Base-by-base conservation (phyloP, 2,329 filamentous ascomycete species). In the Alternaria longipes region DNA sequence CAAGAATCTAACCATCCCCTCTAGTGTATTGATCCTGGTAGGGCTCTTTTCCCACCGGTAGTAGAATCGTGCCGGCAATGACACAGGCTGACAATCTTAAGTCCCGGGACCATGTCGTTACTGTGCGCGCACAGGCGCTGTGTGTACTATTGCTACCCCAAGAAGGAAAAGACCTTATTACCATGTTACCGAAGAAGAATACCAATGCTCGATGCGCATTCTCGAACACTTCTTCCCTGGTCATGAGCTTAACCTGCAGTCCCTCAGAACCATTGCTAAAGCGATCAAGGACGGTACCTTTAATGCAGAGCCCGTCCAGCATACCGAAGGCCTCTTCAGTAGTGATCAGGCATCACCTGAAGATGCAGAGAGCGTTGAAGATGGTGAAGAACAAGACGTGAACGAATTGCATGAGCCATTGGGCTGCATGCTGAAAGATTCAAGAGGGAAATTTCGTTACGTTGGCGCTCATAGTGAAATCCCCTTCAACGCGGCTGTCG, bases 161-260 rank as follows among this genome's bases (percentile, higher is more conserved):
- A 70, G 77, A 44, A 63, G 74, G 34, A 79, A 78, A 55, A 68
- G 77, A 9, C 77, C 77, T 7, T 79, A 77, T 60, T 79, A 79
- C 59, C 77, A 79, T 72, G 77, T 79, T 24, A 78, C 77, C 24
- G 77, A 79, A 56, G 77, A 79, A 51, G 77, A 79, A 57, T 79
- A 79, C 40, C 75, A 77, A 54, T 76, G 76, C 45, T 74, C 75
- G 3, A 75, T 78, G 70, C 71, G 74, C 28, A 79, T 79, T 47
- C 65, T 79, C 8, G 74, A 77, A 51, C 69, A 76, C 54, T 75
- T 78, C 62, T 78, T 78, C 45, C 77, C 75, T 12, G 75, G 75
- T 12, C 71, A 70, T 49, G 74, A 79, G 47, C 64, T 79, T 18
- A 79, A 78, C 54, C 66, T 78, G 8, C 69, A 74, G 14, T 73